Conservation (phyloP, 306 rosid species). For the Trifolium pratense region DNA sequence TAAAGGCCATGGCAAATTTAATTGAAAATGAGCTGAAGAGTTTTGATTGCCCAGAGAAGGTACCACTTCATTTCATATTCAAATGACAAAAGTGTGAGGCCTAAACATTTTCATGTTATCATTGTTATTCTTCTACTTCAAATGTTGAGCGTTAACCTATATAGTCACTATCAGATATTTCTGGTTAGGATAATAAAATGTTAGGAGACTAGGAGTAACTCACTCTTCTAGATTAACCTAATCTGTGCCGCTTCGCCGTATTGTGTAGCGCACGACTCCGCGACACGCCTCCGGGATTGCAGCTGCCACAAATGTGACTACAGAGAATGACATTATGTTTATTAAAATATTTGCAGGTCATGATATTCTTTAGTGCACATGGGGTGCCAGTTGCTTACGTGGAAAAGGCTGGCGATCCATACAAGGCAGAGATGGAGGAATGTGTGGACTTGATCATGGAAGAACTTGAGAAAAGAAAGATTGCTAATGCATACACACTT, state of each 20-base stretch:
- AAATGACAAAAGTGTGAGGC: neutral
- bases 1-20: conserved; percentile 91
- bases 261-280: too few relatives aligned
- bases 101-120: conserved; percentile 20
- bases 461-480: conserved; percentile 80
- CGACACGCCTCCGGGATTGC: too few relatives aligned
- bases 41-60: conserved; percentile 74
- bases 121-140: conserved; percentile 28
- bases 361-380: conserved; percentile 95
- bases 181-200: conserved; percentile 15
- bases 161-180: conserved; percentile 9
- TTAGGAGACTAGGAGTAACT: neutral
- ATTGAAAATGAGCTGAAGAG: conserved; percentile 76
- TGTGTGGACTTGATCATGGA: conserved; percentile 92
- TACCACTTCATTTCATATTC: conserved; percentile 40
- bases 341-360: conserved; percentile 52
- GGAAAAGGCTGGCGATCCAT: conserved; percentile 98
- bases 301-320: too few relatives aligned
- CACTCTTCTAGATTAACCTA: conserved; percentile 1
- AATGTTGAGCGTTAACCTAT: conserved; percentile 28
- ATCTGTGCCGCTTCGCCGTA: too few relatives aligned
- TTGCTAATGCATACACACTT: conserved; percentile 77
- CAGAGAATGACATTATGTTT: neutral
- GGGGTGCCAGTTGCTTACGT: conserved; percentile 98
- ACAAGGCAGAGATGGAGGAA: conserved; percentile 99